phyloP scores from a whole-genome alignment of 1,139 yeast species.

The Saccharomyces pastorianus region DNA sequence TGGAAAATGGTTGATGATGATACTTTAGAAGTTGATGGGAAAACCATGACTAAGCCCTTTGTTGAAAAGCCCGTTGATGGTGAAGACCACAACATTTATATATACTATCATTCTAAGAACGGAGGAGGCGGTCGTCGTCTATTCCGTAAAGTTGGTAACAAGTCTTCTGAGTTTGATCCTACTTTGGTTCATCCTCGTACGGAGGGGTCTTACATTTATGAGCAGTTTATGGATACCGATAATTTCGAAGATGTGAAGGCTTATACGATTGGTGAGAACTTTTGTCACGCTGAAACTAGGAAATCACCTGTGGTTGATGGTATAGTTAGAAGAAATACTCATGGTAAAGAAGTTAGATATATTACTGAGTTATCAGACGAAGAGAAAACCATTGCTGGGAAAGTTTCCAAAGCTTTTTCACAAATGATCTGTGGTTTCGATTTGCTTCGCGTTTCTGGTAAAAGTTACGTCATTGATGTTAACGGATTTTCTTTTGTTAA shows the following conservation, averaged over 20 bases:
- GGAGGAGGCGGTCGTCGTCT: constrained; percentile 97
- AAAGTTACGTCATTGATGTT: constrained; percentile 90
- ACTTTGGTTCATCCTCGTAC: constrained; percentile 65
- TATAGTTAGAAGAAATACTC: constrained; percentile 91
- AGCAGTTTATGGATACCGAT: constrained; percentile 94
- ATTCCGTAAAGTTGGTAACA: constrained; percentile 94
- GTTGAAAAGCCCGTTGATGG: constrained; percentile 99
- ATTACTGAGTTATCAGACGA: constrained; percentile 69
- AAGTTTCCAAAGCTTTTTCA: constrained; percentile 66
- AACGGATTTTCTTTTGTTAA: constrained; percentile 97
- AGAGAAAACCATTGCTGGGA: constrained; percentile 73
- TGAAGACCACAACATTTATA: constrained; percentile 93
- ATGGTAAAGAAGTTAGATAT: constrained; percentile 92
- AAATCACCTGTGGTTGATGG: constrained; percentile 99
- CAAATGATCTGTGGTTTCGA: constrained; percentile 99
- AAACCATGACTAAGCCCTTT: constrained; percentile 72
- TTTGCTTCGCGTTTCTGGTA: constrained; percentile 77
- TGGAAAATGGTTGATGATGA: constrained; percentile 88
- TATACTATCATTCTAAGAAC: constrained; percentile 75
- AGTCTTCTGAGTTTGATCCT: constrained; percentile 93
- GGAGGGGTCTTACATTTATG: constrained; percentile 87
- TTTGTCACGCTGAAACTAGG: constrained; percentile 96
- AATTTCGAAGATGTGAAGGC: constrained; percentile 98
- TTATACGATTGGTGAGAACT: constrained; percentile 84
- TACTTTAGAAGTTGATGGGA: constrained; percentile 71